phyloP scores from a whole-genome alignment of 768 basidiomycete species.

The Trametes cubensis region DNA sequence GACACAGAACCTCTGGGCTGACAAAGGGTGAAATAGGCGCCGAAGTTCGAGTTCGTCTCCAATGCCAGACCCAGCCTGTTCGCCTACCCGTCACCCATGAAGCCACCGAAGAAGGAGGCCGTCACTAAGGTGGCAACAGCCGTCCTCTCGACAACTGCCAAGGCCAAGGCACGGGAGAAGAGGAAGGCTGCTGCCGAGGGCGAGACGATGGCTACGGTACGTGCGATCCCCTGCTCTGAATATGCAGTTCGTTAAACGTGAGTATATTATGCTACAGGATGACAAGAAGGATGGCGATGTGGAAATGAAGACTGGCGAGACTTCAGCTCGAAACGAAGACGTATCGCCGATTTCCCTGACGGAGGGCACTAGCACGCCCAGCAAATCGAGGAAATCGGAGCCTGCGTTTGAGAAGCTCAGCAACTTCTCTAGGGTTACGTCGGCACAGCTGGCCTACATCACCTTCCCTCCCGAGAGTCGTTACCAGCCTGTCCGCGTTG shows the following conservation, averaged over 20 bases:
- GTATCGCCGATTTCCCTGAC: slow-evolving; percentile 56
- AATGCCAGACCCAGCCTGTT: slow-evolving; percentile 90
- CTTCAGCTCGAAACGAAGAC: slow-evolving; percentile 45
- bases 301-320: slow-evolving; percentile 75
- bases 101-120: slow-evolving; percentile 91
- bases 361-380: slow-evolving; percentile 41
- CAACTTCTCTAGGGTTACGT: slow-evolving; percentile 93
- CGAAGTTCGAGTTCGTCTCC: slow-evolving; percentile 88
- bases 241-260: neutral
- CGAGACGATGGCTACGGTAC: slow-evolving; percentile 81
- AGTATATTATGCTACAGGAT: slow-evolving; percentile 43
- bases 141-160: slow-evolving; percentile 95
- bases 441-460: slow-evolving; percentile 84
- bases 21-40: slow-evolving; percentile 57
- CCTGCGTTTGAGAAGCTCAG: slow-evolving; percentile 72
- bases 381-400: slow-evolving; percentile 63
- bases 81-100: slow-evolving; percentile 85
- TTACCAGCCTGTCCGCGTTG: slow-evolving; percentile 87
- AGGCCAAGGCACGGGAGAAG: slow-evolving; percentile 94
- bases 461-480: slow-evolving; percentile 77
- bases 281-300: slow-evolving; percentile 69
- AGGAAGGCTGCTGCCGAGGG: slow-evolving; percentile 82
- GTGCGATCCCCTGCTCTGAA: slow-evolving; percentile 29
- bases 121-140: slow-evolving; percentile 92
- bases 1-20: neutral